Evolutionary conservation across 2,329 filamentous ascomycete genomes (phyloP), one percentile per base, ranked within the genome.

Genomic region (Fusarium subglutinans): DNA sequence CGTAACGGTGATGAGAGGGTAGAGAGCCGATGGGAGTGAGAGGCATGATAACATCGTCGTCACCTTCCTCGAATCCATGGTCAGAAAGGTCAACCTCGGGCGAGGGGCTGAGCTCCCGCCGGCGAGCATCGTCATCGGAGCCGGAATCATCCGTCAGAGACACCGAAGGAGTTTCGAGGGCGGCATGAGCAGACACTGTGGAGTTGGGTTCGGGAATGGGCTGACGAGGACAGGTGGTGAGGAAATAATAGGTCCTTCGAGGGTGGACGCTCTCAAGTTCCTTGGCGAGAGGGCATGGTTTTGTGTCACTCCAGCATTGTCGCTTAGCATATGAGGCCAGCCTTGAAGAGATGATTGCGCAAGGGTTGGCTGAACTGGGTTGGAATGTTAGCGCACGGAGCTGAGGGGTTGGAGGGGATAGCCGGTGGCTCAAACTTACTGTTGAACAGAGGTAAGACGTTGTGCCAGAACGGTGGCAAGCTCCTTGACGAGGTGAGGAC

Each of bases 401-500:
- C 28, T 41, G 51, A 68, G 48, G 66, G 65, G 74, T 69, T 65
- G 59, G 63, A 51, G 72, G 73, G 41, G 56, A 63, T 61, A 54
- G 55, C 30, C 48, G 56, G 61, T 57, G 60, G 41, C 63, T 50
- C 37, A 53, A 41, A 90, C 95, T 83, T 91, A 98, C 96, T 96
- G 96, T 85, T 97, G 94, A 69, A 99, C 94, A 74, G 93, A 94
- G 69, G 92, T 90, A 73, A 97, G 92, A 70, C 90, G 90, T 70
- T 90, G 90, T 76, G 93, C 90, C 69, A 98, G 88, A 58, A 97
- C 89, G 20, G 91, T 89, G 60, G 95, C 94, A 53, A 99, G 89
- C 84, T 98, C 96, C 84, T 98, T 98, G 73, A 98, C 94, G 37
- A 98, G 87, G 83, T 98, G 96, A 63, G 96, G 96, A 63, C 95